A percentile compares a stretch with the other conserved stretches of the same genome.
Evolutionary conservation across 768 basidiomycete species (phyloP).

Genomic region (Phylloporus scabripes): DNA sequence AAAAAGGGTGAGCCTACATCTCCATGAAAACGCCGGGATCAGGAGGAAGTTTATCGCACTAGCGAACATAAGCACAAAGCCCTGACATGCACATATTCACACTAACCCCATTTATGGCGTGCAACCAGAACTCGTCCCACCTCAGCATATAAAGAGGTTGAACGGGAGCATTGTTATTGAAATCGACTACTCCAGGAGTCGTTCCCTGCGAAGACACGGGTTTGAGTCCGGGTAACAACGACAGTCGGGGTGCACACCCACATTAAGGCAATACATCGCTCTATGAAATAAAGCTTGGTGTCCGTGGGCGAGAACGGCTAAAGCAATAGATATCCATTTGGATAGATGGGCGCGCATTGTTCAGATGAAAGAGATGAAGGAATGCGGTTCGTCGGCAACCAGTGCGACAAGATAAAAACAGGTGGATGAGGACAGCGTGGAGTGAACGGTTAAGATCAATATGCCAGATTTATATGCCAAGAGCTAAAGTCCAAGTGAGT

Average conservation of each 20-base stretch:
- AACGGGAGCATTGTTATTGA: neutral
- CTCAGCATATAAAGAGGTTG: neutral
- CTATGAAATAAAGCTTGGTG: neutral
- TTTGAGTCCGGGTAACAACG: neutral
- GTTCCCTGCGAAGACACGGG: neutral
- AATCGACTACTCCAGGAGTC: neutral
- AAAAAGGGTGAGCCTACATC: conserved; percentile 6
- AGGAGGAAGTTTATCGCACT: neutral
- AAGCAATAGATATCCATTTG: conserved; percentile 7
- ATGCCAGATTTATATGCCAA: conserved; percentile 6
- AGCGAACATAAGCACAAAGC: neutral
- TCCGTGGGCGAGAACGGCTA: conserved; percentile 9
- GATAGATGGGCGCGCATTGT: conserved; percentile 1
- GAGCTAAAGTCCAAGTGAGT: neutral
- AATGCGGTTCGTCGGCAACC: conserved; percentile 2
- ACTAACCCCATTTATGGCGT: neutral
- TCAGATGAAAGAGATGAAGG: neutral
- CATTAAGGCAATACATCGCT: neutral
- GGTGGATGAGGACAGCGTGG: neutral
- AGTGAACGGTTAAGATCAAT: neutral
- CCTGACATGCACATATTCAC: neutral
- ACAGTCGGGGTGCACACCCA: neutral
- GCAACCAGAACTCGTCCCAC: conserved; percentile 5
- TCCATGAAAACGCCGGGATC: neutral
- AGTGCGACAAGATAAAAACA: conserved; percentile 1